Conservation (phyloP, 164 flowering plant species). For the Vitis rotundifolia region DNA sequence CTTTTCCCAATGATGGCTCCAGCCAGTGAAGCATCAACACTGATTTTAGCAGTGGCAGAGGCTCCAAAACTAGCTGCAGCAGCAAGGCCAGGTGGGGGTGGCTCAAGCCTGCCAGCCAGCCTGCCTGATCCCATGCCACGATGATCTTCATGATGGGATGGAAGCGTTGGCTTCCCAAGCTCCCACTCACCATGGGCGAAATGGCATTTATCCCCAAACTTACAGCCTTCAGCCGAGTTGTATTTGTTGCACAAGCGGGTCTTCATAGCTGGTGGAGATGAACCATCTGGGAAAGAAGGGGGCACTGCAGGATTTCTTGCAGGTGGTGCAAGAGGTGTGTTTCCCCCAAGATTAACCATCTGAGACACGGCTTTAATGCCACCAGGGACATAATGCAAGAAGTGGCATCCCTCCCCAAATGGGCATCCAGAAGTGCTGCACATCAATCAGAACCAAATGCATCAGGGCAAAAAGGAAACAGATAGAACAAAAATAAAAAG, state of each 20-base stretch:
- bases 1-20: slow-evolving; percentile 80
- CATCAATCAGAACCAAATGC: neutral
- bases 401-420: slow-evolving; percentile 91
- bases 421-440: slow-evolving; percentile 82
- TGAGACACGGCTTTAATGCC: slow-evolving; percentile 64
- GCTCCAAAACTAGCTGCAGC: slow-evolving; percentile 71
- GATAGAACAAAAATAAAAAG: neutral
- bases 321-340: slow-evolving; percentile 35
- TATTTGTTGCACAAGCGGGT: slow-evolving; percentile 57
- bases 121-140: slow-evolving; percentile 49
- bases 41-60: slow-evolving; percentile 75
- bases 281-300: slow-evolving; percentile 48
- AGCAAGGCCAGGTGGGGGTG: slow-evolving; percentile 29
- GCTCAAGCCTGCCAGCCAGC: slow-evolving; percentile 40
- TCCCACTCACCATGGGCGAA: slow-evolving; percentile 81
- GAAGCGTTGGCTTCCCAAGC: slow-evolving; percentile 48
- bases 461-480: neutral
- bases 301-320: slow-evolving; percentile 35
- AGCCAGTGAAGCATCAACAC: slow-evolving; percentile 71
- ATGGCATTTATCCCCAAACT: slow-evolving; percentile 72
- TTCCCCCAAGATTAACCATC: slow-evolving; percentile 41
- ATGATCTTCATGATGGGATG: slow-evolving; percentile 44
- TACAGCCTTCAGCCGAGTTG: slow-evolving; percentile 69
- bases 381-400: slow-evolving; percentile 80
- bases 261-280: slow-evolving; percentile 48